These are phyloP conservation scores for Lupinus albus DNA, from an alignment of 306 rosid species.

Conservation along the genomic window DNA sequence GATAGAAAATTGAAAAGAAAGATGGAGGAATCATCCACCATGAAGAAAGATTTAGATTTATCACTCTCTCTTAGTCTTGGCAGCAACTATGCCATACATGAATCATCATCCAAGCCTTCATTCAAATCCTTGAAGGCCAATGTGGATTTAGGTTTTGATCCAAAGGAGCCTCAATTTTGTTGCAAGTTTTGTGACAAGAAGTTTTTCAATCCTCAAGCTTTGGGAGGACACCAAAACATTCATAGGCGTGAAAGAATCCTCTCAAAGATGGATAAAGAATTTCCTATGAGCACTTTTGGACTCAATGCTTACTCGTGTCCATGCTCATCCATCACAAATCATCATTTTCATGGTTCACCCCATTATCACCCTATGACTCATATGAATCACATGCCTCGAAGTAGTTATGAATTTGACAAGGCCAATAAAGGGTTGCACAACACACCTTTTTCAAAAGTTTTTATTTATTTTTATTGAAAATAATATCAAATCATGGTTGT, in stretches of 20 bases:
- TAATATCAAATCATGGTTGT: no score
- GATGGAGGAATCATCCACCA: no score
- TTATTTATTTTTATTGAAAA: no score
- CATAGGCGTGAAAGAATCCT: slow-evolving; percentile 58
- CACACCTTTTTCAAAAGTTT: no score
- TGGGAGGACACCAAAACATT: slow-evolving; percentile 69
- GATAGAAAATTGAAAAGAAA: no score
- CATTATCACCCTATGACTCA: background rate
- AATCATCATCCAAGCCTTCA: background rate
- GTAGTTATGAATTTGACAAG: background rate
- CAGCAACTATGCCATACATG: background rate
- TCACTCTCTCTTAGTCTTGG: background rate
- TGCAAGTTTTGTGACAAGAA: slow-evolving; percentile 35
- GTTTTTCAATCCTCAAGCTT: slow-evolving; percentile 58
- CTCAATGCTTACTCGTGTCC: background rate
- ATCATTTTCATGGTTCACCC: no score
- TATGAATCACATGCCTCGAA: background rate
- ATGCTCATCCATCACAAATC: no score
- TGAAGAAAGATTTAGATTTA: background rate
- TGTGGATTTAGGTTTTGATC: no score
- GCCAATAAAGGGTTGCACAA: background rate
- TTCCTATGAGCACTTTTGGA: background rate
- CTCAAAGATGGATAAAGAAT: background rate
- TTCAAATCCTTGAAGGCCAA: background rate
- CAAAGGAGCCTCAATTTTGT: background rate